Conservation (phyloP, 352 stramenopile species). For the Pythium inflatum region DNA sequence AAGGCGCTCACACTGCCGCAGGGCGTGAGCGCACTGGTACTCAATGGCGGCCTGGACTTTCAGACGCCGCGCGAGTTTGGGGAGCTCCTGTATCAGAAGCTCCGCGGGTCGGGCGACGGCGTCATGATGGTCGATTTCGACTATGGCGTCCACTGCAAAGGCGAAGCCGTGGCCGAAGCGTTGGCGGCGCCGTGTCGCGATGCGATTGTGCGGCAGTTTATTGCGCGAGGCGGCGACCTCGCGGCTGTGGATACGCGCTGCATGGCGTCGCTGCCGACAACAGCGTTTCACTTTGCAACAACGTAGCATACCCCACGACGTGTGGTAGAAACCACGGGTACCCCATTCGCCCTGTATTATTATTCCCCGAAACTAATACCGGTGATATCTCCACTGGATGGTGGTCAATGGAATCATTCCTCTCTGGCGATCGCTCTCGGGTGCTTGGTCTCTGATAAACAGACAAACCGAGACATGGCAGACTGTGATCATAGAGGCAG, state of each 20-base stretch:
- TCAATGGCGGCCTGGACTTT: slow-evolving; percentile 42
- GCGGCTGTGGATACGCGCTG: slow-evolving; percentile 35
- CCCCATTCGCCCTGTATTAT: too few species aligned
- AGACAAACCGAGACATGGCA: too few species aligned
- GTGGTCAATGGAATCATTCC: too few species aligned
- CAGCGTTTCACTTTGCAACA: not conserved
- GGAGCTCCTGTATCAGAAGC: not conserved
- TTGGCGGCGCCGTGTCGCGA: slow-evolving; percentile 25
- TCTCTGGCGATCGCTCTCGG: too few species aligned
- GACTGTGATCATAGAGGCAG: too few species aligned
- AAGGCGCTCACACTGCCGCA: slow-evolving; percentile 29
- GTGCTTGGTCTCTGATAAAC: too few species aligned
- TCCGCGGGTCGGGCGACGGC: not conserved
- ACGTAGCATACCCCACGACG: too few species aligned
- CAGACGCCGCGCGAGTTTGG: slow-evolving; percentile 44
- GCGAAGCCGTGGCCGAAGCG: slow-evolving; percentile 10
- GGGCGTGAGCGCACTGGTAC: slow-evolving; percentile 37
- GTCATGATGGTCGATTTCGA: slow-evolving; percentile 23
- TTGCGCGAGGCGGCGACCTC: slow-evolving; percentile 25
- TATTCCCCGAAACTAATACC: too few species aligned
- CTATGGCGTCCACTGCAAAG: slow-evolving; percentile 32
- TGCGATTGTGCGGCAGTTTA: slow-evolving; percentile 27
- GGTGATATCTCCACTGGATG: too few species aligned
- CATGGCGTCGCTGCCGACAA: slow-evolving; percentile 3
- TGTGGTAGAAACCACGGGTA: too few species aligned